Conservation (phyloP, 768 basidiomycete genomes). For the Obba rivulosa region DNA sequence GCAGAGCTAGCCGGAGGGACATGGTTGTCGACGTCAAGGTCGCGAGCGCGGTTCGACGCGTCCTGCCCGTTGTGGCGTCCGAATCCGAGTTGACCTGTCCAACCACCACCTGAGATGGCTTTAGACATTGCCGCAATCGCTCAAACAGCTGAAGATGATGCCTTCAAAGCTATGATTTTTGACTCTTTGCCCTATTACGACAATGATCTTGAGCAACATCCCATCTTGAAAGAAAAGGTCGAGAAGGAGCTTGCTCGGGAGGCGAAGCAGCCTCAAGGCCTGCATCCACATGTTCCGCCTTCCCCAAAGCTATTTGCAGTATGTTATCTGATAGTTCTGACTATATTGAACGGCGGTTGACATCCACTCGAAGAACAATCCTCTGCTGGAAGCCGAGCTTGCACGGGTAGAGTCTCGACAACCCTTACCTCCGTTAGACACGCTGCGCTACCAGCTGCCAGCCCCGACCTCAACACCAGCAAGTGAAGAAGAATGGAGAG, state of each 20-base stretch:
- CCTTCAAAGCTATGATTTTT: constrained; percentile 39
- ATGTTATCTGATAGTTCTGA: constrained; percentile 35
- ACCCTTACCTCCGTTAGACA: constrained; percentile 64
- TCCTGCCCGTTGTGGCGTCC: constrained; percentile 3
- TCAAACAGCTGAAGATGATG: constrained; percentile 3
- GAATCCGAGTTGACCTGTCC: constrained; percentile 7
- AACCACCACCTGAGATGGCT: neutral
- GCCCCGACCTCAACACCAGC: constrained; percentile 56
- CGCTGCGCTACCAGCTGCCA: constrained; percentile 68
- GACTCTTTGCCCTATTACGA: constrained; percentile 95
- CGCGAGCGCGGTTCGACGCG: neutral
- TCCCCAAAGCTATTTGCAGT: constrained; percentile 64
- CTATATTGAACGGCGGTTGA: no score
- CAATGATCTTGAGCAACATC: constrained; percentile 79
- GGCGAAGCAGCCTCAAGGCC: constrained; percentile 39
- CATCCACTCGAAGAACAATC: no score
- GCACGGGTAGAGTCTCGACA: constrained; percentile 67
- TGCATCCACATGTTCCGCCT: constrained; percentile 72
- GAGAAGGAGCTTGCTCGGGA: constrained; percentile 74
- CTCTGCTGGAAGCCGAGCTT: constrained; percentile 67
- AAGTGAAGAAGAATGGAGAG: constrained; percentile 73
- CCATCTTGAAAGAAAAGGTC: constrained; percentile 67
- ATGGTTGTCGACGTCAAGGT: constrained; percentile 27
- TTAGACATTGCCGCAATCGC: no score
- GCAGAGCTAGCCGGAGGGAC: constrained; percentile 41